A percentile compares a stretch with the other conserved stretches of the same genome.
phyloP scores from a whole-genome alignment of 495 filamentous ascomycete genomes.

The Trypethelium eluteriae region DNA sequence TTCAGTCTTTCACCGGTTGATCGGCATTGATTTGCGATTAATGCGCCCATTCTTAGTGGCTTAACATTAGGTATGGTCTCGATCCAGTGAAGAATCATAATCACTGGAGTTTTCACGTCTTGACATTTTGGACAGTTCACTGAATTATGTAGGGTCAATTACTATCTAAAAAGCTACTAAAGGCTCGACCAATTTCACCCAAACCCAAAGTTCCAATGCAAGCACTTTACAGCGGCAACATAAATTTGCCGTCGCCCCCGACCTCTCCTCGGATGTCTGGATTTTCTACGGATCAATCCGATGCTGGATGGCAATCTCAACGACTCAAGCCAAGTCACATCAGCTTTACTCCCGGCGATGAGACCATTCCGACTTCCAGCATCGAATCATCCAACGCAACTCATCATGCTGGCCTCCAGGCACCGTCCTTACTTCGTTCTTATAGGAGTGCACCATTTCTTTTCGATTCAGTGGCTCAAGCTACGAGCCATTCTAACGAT shows the following conservation, averaged over 20 bases:
- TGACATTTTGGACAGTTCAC: background rate
- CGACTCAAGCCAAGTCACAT: conserved; percentile 21
- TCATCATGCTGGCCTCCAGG: conserved; percentile 19
- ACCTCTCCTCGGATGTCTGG: conserved; percentile 30
- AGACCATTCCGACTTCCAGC: conserved; percentile 18
- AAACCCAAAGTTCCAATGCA: conserved; percentile 1
- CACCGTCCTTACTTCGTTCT: conserved; percentile 30
- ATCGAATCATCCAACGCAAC: conserved; percentile 23
- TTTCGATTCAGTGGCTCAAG: background rate
- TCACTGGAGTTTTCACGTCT: background rate
- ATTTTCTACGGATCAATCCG: conserved; percentile 26
- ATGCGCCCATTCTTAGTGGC: background rate
- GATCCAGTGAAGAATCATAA: background rate
- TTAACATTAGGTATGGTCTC: background rate
- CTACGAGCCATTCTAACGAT: background rate
- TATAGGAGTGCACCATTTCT: conserved; percentile 28
- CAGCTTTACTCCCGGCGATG: conserved; percentile 14
- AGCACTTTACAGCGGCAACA: conserved; percentile 6
- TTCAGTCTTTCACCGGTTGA: background rate
- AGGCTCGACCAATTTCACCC: background rate
- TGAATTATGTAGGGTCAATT: background rate
- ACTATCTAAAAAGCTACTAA: background rate
- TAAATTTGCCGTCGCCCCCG: conserved; percentile 29
- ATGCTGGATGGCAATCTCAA: conserved; percentile 29
- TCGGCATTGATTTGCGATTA: background rate